Conservation (phyloP, 257 asterid genomes). For the Eucommia ulmoides region DNA sequence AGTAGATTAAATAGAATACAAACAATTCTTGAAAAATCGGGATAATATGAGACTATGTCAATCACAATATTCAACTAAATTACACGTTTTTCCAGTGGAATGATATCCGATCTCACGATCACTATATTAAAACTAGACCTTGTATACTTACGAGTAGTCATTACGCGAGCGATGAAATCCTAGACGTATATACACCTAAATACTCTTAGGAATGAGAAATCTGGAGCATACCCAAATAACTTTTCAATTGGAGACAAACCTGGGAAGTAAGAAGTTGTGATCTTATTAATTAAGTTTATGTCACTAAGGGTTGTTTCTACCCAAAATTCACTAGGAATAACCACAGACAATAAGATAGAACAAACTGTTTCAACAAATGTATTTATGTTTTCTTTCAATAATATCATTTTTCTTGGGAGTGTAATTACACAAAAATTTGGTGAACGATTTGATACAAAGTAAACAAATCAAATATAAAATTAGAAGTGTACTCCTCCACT, state of each 20-base stretch:
- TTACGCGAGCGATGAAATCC: no score
- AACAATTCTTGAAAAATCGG: no score
- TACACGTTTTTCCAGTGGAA: no score
- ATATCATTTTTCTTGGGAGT: background rate
- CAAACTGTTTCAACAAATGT: background rate
- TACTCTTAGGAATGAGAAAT: background rate
- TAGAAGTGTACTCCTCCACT: background rate
- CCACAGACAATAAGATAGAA: background rate
- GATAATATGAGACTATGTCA: no score
- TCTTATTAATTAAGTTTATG: background rate
- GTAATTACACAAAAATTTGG: background rate
- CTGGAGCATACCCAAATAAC: background rate
- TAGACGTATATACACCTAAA: background rate
- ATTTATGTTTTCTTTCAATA: background rate
- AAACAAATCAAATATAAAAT: background rate
- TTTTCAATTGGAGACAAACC: background rate
- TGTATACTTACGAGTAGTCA: no score
- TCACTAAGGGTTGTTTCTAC: slow-evolving; percentile 2
- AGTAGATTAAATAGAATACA: no score
- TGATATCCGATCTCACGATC: no score
- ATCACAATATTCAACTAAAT: no score
- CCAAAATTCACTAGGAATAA: background rate
- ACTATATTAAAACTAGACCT: no score
- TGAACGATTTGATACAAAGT: background rate
- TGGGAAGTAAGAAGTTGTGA: background rate